phyloP scores from a whole-genome alignment of 441 rosid species.

The Theobroma grandiflorum region DNA sequence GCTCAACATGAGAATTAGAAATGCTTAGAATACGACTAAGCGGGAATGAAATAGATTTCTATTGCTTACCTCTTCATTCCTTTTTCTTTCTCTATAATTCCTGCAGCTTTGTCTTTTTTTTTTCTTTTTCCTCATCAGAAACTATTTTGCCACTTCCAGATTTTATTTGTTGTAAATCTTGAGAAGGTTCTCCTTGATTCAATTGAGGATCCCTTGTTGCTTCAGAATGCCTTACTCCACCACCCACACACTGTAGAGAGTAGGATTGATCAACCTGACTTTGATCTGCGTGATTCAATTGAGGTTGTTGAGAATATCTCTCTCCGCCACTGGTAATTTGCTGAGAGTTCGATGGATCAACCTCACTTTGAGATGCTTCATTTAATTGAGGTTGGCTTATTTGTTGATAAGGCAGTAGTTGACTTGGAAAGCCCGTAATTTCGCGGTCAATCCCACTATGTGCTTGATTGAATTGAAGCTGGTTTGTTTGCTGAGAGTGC shows the following conservation, averaged over 20 bases:
- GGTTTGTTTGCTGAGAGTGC: neutral
- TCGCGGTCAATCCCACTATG: neutral
- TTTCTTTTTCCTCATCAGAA: neutral
- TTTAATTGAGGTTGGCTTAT: neutral
- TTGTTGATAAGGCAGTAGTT: neutral
- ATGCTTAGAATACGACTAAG: too few relatives aligned
- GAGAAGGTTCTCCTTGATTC: neutral
- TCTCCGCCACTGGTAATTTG: neutral
- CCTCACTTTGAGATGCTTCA: neutral
- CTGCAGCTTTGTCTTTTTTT: neutral
- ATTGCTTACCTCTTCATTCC: neutral
- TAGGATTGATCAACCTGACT: neutral
- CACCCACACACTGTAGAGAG: too few relatives aligned
- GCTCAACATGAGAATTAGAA: too few relatives aligned
- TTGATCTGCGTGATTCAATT: neutral
- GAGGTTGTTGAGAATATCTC: neutral
- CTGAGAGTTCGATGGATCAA: neutral
- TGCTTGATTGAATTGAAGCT: neutral
- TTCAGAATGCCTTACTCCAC: neutral
- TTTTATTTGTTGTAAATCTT: neutral
- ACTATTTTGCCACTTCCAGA: neutral
- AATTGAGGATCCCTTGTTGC: neutral
- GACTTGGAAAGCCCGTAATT: neutral
- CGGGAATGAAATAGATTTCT: too few relatives aligned
- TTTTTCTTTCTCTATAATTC: neutral